phyloP scores from a whole-genome alignment of 2,329 filamentous ascomycete species.

The Aspergillus thermomutatus region DNA sequence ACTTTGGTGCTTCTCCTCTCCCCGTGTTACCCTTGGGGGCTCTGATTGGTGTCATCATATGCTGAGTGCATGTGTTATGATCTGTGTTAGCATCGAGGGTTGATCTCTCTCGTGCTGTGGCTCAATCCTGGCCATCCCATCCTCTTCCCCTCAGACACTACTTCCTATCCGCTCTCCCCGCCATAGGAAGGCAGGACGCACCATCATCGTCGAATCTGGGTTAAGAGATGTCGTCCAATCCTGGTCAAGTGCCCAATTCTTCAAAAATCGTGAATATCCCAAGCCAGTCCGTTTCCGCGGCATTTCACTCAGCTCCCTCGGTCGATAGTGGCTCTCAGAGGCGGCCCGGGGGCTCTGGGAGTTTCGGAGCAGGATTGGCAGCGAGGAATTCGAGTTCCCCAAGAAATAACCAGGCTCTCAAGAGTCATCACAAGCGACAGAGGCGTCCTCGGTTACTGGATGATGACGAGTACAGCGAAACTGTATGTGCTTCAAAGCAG shows the following conservation, averaged over 20 bases:
- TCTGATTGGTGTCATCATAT: background rate
- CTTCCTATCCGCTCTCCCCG: constrained; percentile 6
- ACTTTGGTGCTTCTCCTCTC: constrained; percentile 17
- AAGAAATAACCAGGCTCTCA: constrained; percentile 71
- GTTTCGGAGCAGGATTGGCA: constrained; percentile 37
- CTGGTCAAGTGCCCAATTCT: constrained; percentile 32
- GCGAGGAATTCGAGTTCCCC: constrained; percentile 37
- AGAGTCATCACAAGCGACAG: constrained; percentile 81
- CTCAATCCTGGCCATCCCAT: constrained; percentile 18
- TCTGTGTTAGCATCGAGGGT: background rate
- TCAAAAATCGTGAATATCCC: constrained; percentile 40
- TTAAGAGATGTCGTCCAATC: constrained; percentile 41
- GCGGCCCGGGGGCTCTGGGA: constrained; percentile 40
- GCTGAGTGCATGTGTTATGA: background rate
- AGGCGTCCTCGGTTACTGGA: constrained; percentile 70
- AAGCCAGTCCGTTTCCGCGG: constrained; percentile 30
- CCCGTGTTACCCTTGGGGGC: constrained; percentile 14
- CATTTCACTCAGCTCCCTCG: constrained; percentile 30
- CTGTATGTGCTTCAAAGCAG: constrained; percentile 50
- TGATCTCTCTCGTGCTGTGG: constrained; percentile 9
- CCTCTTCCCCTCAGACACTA: constrained; percentile 12
- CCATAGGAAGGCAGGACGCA: background rate
- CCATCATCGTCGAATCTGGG: background rate
- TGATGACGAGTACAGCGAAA: constrained; percentile 85
- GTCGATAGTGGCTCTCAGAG: constrained; percentile 38